These are phyloP conservation scores for Clavispora santaluciae DNA, from an alignment of 805 yeast species.

Conservation along the genomic window DNA sequence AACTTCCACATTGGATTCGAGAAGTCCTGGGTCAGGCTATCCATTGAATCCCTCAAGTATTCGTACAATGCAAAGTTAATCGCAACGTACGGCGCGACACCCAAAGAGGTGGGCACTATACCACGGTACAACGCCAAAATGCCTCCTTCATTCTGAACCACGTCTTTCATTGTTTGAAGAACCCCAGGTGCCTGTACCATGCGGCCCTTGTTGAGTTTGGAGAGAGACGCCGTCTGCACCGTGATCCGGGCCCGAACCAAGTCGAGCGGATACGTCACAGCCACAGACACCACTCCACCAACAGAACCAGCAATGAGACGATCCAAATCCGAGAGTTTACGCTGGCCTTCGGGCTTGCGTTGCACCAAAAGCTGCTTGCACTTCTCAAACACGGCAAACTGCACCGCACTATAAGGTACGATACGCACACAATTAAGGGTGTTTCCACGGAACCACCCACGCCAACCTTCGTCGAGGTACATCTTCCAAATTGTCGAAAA, in stretches of 20 bases:
- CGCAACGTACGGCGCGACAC: slow-evolving; percentile 96
- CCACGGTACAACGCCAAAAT: slow-evolving; percentile 75
- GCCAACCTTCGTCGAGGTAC: slow-evolving; percentile 88
- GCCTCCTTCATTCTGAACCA: slow-evolving; percentile 80
- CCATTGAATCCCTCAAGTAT: slow-evolving; percentile 57
- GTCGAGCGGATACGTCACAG: slow-evolving; percentile 88
- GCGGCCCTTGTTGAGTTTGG: slow-evolving; percentile 44
- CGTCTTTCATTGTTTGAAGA: slow-evolving; percentile 47
- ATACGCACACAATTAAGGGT: slow-evolving; percentile 85
- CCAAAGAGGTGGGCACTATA: slow-evolving; percentile 81
- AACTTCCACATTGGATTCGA: slow-evolving; percentile 53
- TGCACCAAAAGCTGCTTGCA: slow-evolving; percentile 39
- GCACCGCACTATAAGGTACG: slow-evolving; percentile 92
- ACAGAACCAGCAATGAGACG: slow-evolving; percentile 72
- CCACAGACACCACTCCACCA: slow-evolving; percentile 77
- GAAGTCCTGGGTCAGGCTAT: slow-evolving; percentile 30
- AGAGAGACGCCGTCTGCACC: slow-evolving; percentile 72
- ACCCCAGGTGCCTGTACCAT: slow-evolving; percentile 67
- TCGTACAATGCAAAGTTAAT: slow-evolving; percentile 90
- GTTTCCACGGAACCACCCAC: slow-evolving; percentile 87
- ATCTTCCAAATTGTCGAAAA: slow-evolving; percentile 69
- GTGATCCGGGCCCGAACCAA: slow-evolving; percentile 85
- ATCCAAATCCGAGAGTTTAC: slow-evolving; percentile 45
- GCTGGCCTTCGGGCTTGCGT: slow-evolving; percentile 19
- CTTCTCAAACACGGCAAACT: slow-evolving; percentile 77